phyloP scores from a whole-genome alignment of 2,329 filamentous ascomycete genomes.

The Cytospora paraplurivora region DNA sequence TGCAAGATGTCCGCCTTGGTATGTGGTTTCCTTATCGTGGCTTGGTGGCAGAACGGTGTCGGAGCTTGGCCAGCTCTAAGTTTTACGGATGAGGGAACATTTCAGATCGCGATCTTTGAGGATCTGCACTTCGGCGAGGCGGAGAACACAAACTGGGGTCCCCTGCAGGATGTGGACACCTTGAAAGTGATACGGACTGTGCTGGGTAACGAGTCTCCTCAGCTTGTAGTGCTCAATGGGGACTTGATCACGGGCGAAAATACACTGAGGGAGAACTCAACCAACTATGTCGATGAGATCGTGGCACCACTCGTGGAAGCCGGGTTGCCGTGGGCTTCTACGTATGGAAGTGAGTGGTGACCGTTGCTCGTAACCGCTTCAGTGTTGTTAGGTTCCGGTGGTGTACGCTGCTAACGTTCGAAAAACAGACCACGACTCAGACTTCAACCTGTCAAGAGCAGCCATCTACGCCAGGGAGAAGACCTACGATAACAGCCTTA shows the following conservation, averaged over 20 bases:
- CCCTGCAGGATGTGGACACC: slow-evolving; percentile 47
- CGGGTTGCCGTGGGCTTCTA: slow-evolving; percentile 52
- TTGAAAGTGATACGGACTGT: slow-evolving; percentile 49
- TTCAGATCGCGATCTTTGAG: slow-evolving; percentile 26
- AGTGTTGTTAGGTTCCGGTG: neutral
- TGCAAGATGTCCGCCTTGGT: neutral
- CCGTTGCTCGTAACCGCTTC: neutral
- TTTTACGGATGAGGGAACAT: slow-evolving; percentile 16
- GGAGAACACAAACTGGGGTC: slow-evolving; percentile 38
- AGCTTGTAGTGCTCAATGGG: slow-evolving; percentile 59
- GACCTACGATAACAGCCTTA: slow-evolving; percentile 24
- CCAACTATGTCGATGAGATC: slow-evolving; percentile 48
- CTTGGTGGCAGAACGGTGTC: neutral
- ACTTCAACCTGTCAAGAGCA: slow-evolving; percentile 47
- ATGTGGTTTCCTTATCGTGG: neutral
- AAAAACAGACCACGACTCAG: slow-evolving; percentile 52
- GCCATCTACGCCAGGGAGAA: slow-evolving; percentile 22
- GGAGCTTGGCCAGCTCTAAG: slow-evolving; percentile 14
- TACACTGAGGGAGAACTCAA: slow-evolving; percentile 45
- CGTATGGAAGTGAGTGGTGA: slow-evolving; percentile 41
- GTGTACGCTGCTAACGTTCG: slow-evolving; percentile 34
- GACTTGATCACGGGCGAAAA: slow-evolving; percentile 60
- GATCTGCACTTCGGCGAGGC: slow-evolving; percentile 59
- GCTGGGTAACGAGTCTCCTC: slow-evolving; percentile 44
- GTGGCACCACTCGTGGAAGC: slow-evolving; percentile 48